Evolutionary conservation across 2,329 filamentous ascomycete species (phyloP), one percentile per base, ranked within the genome.

Genomic region (Hypoxylon sp.): DNA sequence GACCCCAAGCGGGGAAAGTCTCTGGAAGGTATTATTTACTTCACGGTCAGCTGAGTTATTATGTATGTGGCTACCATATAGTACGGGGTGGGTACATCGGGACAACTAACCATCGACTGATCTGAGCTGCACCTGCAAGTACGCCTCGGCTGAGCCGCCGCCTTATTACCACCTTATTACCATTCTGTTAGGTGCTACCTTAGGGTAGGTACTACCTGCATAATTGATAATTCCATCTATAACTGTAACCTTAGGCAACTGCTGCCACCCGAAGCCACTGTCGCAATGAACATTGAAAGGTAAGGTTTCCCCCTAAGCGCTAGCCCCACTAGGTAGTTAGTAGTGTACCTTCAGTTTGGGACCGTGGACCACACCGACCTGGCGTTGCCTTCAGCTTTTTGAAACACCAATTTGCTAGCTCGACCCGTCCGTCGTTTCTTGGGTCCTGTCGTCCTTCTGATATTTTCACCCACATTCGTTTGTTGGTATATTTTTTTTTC

Each of bases 371-470:
- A 55, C 35, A 17, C 33, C 35, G 60, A 57, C 61, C 60, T 64
- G 65, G 55, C 46, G 58, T 63, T 63, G 56, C 56, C 55, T 59
- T 71, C 63, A 67, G 63, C 63, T 67, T 69, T 39, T 69, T 69
- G 66, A 71, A 71, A 71, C 69, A 71, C 57, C 69, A 71, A 63
- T 69, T 67, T 67, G 19, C 51, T 71, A 69, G 66, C 50, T 69
- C 31, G 58, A 61, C 55, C 60, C 56, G 52, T 69, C 53, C 29
- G 56, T 56, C 57, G 51, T 35, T 35, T 57, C 50, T 63, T 64
- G 47, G 55, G 31, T 57, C 51, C 50, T 52, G 24, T 68, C 47
- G 35, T 46, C 52, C 19, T 57, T 60, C 37, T 63, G 51, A 46
- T 50, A 44, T 50, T 57, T 54, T 55, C 50, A 46, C 17, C 52